Evolutionary conservation across 768 basidiomycete genomes (phyloP).

Genomic region (Dacryopinax spathularia): DNA sequence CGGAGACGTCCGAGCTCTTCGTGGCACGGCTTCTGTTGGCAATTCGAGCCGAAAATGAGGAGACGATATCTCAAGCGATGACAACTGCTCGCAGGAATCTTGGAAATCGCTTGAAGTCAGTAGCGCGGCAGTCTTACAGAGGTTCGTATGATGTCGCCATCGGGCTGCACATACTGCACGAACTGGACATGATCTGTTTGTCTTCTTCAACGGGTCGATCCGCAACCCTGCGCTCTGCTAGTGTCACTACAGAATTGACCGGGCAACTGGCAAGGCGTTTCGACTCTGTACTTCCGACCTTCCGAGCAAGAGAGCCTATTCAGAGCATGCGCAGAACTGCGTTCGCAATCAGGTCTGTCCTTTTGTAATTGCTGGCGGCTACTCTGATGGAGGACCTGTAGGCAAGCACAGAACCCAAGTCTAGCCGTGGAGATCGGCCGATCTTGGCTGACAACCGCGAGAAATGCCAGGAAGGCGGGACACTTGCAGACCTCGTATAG

Average conservation of each 20-base stretch:
- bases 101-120: constrained; percentile 70
- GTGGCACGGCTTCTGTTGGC: constrained; percentile 71
- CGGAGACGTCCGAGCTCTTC: constrained; percentile 45
- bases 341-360: constrained; percentile 50
- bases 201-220: constrained; percentile 23
- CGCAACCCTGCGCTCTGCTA: constrained; percentile 24
- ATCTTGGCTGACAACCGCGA: constrained; percentile 87
- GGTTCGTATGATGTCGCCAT: constrained; percentile 77
- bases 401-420: not conserved
- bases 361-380: not conserved
- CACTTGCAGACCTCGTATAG: constrained; percentile 96
- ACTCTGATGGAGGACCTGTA: constrained; percentile 23
- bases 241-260: constrained; percentile 33
- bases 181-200: constrained; percentile 45
- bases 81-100: constrained; percentile 53
- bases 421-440: constrained; percentile 47
- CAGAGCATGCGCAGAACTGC: constrained; percentile 81
- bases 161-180: constrained; percentile 72
- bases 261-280: constrained; percentile 48
- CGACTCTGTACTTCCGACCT: constrained; percentile 68
- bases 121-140: constrained; percentile 65
- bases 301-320: constrained; percentile 74
- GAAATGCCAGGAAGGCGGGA: constrained; percentile 87
- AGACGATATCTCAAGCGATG: constrained; percentile 36
- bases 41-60: constrained; percentile 44